Conservation (phyloP, 2,329 filamentous ascomycete species). For the Fusarium incarnatum region DNA sequence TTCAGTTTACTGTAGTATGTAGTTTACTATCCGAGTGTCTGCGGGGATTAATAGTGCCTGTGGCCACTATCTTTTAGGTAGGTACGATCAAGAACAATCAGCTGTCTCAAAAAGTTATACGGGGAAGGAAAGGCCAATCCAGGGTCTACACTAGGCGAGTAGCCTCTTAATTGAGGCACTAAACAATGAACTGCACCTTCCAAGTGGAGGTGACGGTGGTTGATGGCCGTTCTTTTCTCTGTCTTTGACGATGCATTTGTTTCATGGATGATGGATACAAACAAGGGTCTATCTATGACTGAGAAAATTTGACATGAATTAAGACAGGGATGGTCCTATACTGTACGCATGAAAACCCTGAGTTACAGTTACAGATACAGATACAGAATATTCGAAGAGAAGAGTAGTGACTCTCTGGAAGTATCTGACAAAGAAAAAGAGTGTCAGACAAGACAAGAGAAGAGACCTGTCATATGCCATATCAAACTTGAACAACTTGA, state of each 20-base stretch:
- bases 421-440: background rate
- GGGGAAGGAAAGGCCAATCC: slow-evolving; percentile 1
- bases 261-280: slow-evolving; percentile 24
- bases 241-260: slow-evolving; percentile 7
- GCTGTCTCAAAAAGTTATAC: background rate
- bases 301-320: background rate
- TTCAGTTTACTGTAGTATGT: background rate
- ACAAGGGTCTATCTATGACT: slow-evolving; percentile 18
- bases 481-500: background rate
- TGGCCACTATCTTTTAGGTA: background rate
- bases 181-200: background rate
- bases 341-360: background rate
- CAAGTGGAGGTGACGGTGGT: slow-evolving; percentile 30
- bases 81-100: background rate
- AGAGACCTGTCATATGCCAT: background rate
- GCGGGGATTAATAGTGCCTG: background rate
- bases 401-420: background rate
- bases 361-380: background rate
- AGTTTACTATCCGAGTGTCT: slow-evolving; percentile 3
- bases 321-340: background rate
- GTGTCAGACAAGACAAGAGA: background rate
- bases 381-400: background rate
- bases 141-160: slow-evolving; percentile 3
- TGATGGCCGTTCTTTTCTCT: slow-evolving; percentile 17
- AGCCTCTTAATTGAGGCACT: background rate